phyloP scores from a whole-genome alignment of 2,329 filamentous ascomycete genomes.

The Pseudogymnoascus sp. region DNA sequence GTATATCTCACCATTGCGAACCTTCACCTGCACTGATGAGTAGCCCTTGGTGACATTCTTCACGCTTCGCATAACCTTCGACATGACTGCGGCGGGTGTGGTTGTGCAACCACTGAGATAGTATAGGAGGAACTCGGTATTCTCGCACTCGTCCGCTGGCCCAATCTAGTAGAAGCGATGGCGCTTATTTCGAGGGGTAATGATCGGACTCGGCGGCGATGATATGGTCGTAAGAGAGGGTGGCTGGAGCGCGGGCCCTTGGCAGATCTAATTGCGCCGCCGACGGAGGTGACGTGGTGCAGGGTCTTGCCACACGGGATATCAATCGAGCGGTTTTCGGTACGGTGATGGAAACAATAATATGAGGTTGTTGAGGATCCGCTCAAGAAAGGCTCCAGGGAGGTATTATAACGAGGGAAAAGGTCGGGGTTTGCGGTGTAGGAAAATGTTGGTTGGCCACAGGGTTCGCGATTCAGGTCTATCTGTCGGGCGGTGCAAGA shows the following conservation, averaged over 20 bases:
- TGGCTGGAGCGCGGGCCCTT: constrained; percentile 5
- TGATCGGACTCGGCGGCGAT: background rate
- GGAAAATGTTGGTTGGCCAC: background rate
- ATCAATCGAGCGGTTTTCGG: background rate
- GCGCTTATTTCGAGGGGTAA: background rate
- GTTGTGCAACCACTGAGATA: constrained; percentile 1
- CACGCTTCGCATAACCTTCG: constrained; percentile 91
- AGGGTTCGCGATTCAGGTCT: constrained; percentile 3
- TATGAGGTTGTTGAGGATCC: background rate
- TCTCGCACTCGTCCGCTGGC: background rate
- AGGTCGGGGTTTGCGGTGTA: background rate
- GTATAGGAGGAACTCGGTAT: background rate
- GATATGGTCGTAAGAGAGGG: constrained; percentile 1
- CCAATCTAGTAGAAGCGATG: constrained; percentile 4
- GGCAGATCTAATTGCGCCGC: constrained; percentile 8
- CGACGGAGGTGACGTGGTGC: constrained; percentile 3
- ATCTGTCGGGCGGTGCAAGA: constrained; percentile 4
- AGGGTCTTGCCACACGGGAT: constrained; percentile 4
- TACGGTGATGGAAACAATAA: background rate
- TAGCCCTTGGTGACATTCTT: constrained; percentile 99
- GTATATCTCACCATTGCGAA: constrained; percentile 74
- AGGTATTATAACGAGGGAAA: background rate
- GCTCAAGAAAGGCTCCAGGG: background rate
- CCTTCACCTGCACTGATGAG: constrained; percentile 92
- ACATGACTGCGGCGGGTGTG: constrained; percentile 53